These are phyloP conservation scores for Cubamyces lactineus DNA, from an alignment of 768 basidiomycete species.

Conservation along the genomic window DNA sequence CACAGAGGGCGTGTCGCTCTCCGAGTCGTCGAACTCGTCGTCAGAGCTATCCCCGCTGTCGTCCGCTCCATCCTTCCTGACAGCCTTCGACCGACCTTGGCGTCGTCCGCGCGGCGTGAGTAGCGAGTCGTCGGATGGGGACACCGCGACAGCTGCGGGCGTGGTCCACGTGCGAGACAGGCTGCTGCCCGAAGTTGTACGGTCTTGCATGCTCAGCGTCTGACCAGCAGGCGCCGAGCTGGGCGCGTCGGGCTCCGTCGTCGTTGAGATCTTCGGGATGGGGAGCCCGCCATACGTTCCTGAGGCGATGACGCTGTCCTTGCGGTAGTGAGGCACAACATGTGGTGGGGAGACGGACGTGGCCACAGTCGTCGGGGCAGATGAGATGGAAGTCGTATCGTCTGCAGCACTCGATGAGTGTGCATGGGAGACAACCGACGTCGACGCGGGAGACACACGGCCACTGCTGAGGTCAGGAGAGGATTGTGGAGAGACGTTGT, in stretches of 20 bases:
- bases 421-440: constrained; percentile 28
- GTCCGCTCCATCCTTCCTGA: constrained; percentile 4
- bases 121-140: constrained; percentile 35
- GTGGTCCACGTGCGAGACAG: constrained; percentile 9
- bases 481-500: constrained; percentile 13
- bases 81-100: constrained; percentile 14
- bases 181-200: not conserved
- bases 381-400: constrained; percentile 27
- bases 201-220: not conserved
- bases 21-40: constrained; percentile 32
- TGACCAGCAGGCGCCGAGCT: constrained; percentile 12
- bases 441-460: constrained; percentile 31
- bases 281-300: constrained; percentile 45
- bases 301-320: constrained; percentile 18
- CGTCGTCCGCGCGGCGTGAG: constrained; percentile 34
- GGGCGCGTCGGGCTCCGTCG: constrained; percentile 48
- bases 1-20: constrained; percentile 34
- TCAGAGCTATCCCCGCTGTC: constrained; percentile 29
- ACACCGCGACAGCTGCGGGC: constrained; percentile 10
- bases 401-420: constrained; percentile 11
- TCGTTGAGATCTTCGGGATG: constrained; percentile 60
- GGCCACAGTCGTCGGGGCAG: constrained; percentile 33
- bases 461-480: constrained; percentile 25
- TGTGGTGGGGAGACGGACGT: constrained; percentile 1
- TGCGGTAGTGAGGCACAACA: constrained; percentile 8